Evolutionary conservation across 164 flowering plant species (phyloP), one percentile per base, ranked within the genome.

Genomic region (Stephania cephalantha): DNA sequence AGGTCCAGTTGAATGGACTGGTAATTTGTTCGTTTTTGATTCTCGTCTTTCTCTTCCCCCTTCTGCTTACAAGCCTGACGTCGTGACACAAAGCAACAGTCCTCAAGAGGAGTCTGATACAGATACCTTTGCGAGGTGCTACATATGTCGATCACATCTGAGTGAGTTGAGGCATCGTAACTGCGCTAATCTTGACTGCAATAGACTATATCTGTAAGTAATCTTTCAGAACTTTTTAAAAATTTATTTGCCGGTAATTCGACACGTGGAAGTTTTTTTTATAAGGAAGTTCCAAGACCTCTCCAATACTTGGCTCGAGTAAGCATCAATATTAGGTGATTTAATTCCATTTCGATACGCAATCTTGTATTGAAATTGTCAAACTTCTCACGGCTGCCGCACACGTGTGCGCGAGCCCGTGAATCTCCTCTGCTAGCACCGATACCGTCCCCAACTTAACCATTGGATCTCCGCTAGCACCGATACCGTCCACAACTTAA

Each of bases 111-210:
- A 46, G n/a, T 65, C 83, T 30, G 79, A 78, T 67, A 66, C 77
- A 25, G 72, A 74, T 70, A 73, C 79, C 25, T 91, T 90, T 81
- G 93, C 91, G 3, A 89, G 82, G 78, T 93, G 97, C 78, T 85
- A 86, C 81, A 67, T 89, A 72, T 95, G 99, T 86, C 84, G 83
- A 72, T 86, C 86, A 42, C 77, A 78, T 68, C 81, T 93, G 48
- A 70, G 52, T 70, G 90, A 87, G 55, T 78, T 89, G 76, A 90
- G 96, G 82, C 98, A 93, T 74, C 87, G 96, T 1, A 95, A 95
- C 74, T 95, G 99, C 82, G 94, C 97, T 48, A 95, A 95, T 85
- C 80, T 91, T 42, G 98, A 93, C 84, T 95, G 99, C 89, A 93
- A 93, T 81, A 86, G 90, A 31, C 96, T 95, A 69, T 91, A 88